phyloP scores from a whole-genome alignment of 2,329 filamentous ascomycete genomes.

The Diaporthe eres region DNA sequence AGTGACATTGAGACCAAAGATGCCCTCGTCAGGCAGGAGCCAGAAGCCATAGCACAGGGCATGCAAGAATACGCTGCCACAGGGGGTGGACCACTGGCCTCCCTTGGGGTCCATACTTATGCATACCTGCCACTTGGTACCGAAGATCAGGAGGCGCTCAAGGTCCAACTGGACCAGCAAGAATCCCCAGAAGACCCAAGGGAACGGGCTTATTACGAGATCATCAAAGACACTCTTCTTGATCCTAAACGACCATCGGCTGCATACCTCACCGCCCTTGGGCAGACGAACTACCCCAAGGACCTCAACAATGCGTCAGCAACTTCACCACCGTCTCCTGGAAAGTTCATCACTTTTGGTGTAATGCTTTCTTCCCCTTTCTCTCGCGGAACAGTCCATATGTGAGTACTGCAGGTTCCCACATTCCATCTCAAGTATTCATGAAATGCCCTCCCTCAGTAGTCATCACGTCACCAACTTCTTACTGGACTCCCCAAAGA shows the following conservation, averaged over 20 bases:
- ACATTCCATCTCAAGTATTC: no score
- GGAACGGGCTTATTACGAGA: no score
- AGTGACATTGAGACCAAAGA: background rate
- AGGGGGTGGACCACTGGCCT: background rate
- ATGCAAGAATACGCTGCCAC: slow-evolving; percentile 21
- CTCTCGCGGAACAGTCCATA: slow-evolving; percentile 69
- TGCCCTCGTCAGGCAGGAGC: slow-evolving; percentile 14
- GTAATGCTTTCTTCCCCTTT: slow-evolving; percentile 71
- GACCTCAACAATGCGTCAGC: slow-evolving; percentile 40
- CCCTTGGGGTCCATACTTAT: slow-evolving; percentile 1
- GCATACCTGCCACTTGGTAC: background rate
- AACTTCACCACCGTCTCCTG: slow-evolving; percentile 40
- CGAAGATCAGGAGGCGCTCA: no score
- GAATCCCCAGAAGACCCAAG: no score
- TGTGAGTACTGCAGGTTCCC: slow-evolving; percentile 45
- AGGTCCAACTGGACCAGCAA: no score
- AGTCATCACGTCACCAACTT: no score
- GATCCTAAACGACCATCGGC: background rate
- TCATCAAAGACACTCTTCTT: no score
- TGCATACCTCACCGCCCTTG: background rate
- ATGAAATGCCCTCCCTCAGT: no score
- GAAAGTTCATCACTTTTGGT: slow-evolving; percentile 66
- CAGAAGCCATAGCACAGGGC: slow-evolving; percentile 3
- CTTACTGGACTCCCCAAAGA: no score
- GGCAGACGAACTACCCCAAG: slow-evolving; percentile 40